Evolutionary conservation across 2,329 filamentous ascomycete genomes (phyloP), one percentile per base, ranked within the genome.

Genomic region (Elsinoe batatas): DNA sequence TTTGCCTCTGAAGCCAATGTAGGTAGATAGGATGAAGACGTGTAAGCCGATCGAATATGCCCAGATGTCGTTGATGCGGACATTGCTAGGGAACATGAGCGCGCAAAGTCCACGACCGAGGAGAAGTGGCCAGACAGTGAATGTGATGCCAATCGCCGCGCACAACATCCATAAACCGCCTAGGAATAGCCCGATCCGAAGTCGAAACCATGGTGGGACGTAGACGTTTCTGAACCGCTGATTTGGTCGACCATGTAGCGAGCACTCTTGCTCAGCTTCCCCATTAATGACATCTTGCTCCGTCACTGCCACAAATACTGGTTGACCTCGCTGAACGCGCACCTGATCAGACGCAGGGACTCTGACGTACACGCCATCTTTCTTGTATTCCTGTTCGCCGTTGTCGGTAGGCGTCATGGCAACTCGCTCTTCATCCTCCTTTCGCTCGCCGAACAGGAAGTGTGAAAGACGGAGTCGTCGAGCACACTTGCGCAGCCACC

Each of bases 301-400:
- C 10, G 80, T 77, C 7, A 91, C 85, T 51, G 87, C 80, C 15
- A 95, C 73, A 65, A 98, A 97, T 3, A 95, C 91, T 13, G 77
- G 74, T 46, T 79, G 79, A 37, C 88, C 87, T 69, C 94, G 95
- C 3, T 90, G 88, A 35, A 97, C 91, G 65, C 94, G 89, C 61
- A 96, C 88, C 67, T 95, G 90, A 68, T 98, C 93, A 1, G 90
- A 95, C 15, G 89, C 91, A 10, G 93, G 93, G n/a, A 90, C 88
- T 44, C 89, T 83, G 20, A 96, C 91, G 67, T 91, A 97, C 57
- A 79, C 81, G 4, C 93, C 93, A 17, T 50, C 73, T 37, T 30
- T 15, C 15, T 78, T 72, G 46, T 86, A 73, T 8, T 26, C 18
- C 20, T 75, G 76, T 6, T 89, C 88, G 12, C 20, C 44, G 18